Conservation (phyloP, 2,329 filamentous ascomycete species). For the Pseudofabraea citricarpa region DNA sequence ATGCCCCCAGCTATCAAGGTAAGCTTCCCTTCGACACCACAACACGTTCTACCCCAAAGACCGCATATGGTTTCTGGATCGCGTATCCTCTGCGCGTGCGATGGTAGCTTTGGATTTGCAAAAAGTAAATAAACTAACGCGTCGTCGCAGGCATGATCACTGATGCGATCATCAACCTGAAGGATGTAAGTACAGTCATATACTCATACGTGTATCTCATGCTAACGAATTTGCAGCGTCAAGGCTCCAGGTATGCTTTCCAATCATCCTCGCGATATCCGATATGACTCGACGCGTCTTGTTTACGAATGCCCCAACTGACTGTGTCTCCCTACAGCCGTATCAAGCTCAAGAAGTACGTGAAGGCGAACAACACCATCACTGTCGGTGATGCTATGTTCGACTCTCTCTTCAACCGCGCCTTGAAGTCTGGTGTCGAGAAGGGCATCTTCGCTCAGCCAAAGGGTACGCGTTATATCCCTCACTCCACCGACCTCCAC, state of each 20-base stretch:
- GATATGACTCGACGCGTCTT: slow-evolving; percentile 18
- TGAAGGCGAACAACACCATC: slow-evolving; percentile 66
- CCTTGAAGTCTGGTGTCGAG: slow-evolving; percentile 62
- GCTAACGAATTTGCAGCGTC: slow-evolving; percentile 21
- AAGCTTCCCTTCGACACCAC: slow-evolving; percentile 36
- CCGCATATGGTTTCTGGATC: slow-evolving; percentile 36
- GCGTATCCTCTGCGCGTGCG: slow-evolving; percentile 48
- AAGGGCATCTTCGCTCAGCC: slow-evolving; percentile 65
- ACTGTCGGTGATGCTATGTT: slow-evolving; percentile 52
- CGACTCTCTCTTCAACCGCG: slow-evolving; percentile 66
- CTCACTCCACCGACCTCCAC: slow-evolving; percentile 11
- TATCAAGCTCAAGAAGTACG: slow-evolving; percentile 71
- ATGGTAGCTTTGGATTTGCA: slow-evolving; percentile 22
- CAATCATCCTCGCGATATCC: slow-evolving; percentile 3
- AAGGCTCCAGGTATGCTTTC: slow-evolving; percentile 26
- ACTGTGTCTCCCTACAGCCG: slow-evolving; percentile 34
- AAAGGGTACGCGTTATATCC: slow-evolving; percentile 53
- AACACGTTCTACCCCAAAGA: slow-evolving; percentile 39
- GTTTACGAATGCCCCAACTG: slow-evolving; percentile 10
- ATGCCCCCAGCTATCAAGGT: slow-evolving; percentile 61
- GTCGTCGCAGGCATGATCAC: slow-evolving; percentile 26
- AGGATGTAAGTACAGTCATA: slow-evolving; percentile 22
- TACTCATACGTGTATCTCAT: neutral
- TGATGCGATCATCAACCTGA: slow-evolving; percentile 27
- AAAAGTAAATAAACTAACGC: slow-evolving; percentile 15